These are phyloP conservation scores for Globisporangium carolinianum DNA, from an alignment of 352 stramenopile species.

Conservation along the genomic window DNA sequence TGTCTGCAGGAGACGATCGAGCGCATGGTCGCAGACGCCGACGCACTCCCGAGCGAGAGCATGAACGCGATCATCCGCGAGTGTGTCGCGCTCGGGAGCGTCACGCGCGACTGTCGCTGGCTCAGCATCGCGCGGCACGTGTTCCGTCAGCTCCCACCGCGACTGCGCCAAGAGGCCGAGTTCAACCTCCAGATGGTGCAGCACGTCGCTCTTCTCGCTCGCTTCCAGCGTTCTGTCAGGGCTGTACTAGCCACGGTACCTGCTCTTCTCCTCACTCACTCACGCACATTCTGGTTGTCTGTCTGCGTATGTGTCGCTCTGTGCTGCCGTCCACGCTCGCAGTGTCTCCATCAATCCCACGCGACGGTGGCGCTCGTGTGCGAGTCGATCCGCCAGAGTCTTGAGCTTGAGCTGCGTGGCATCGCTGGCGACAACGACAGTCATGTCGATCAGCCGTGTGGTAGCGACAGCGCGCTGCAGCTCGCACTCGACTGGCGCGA, in stretches of 20 bases:
- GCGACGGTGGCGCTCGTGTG: constrained; percentile 37
- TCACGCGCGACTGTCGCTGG: constrained; percentile 37
- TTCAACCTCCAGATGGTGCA: constrained; percentile 77
- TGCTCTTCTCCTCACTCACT: background rate
- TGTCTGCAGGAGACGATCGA: constrained; percentile 31
- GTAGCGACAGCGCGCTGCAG: constrained; percentile 1
- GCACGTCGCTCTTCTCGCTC: background rate
- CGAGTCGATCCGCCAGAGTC: constrained; percentile 33
- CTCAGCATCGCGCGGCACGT: constrained; percentile 43
- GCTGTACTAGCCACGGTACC: no score
- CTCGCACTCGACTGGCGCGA: constrained; percentile 43
- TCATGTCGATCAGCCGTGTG: background rate
- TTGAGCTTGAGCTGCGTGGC: constrained; percentile 1
- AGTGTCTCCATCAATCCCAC: constrained; percentile 59
- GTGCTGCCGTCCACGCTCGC: background rate
- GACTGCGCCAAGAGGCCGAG: constrained; percentile 58
- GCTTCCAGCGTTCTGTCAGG: background rate
- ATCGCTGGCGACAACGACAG: background rate
- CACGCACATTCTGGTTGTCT: background rate
- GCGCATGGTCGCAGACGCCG: constrained; percentile 31
- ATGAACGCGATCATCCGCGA: constrained; percentile 62
- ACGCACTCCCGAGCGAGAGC: constrained; percentile 30
- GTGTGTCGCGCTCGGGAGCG: constrained; percentile 45
- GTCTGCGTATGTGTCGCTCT: no score
- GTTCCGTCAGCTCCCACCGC: constrained; percentile 37